Percentiles rank a stretch among this genome's conserved stretches.
phyloP scores from a whole-genome alignment of 148 eudicot genomes.

The Chenopodium album region DNA sequence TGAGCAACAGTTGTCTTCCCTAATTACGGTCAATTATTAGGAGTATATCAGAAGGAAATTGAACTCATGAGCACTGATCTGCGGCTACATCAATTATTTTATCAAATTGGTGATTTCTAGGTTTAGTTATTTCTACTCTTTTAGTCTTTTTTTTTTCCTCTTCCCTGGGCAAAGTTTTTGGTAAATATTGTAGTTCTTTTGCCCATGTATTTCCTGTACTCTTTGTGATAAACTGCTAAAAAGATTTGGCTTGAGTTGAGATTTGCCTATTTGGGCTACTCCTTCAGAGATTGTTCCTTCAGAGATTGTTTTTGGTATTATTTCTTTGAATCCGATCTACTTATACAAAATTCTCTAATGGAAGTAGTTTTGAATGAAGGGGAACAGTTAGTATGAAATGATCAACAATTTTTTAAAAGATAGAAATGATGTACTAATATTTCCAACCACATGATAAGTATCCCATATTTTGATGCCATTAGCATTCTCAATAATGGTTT shows the following conservation, averaged over 20 bases:
- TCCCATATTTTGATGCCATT: too few species aligned
- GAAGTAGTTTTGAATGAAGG: neutral
- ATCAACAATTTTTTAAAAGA: too few species aligned
- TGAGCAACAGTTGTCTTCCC: slow-evolving; percentile 2
- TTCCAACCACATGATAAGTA: too few species aligned
- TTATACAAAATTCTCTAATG: neutral
- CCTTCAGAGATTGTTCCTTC: neutral
- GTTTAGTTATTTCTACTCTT: neutral
- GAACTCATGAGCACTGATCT: neutral
- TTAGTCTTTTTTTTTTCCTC: neutral
- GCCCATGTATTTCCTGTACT: neutral
- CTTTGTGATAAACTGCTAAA: neutral
- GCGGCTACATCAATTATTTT: neutral
- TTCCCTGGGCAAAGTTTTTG: slow-evolving; percentile 14
- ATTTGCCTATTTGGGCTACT: neutral
- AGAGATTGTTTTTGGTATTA: neutral
- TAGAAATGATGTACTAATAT: too few species aligned
- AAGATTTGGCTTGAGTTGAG: neutral
- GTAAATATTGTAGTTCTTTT: slow-evolving; percentile 25
- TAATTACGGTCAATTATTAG: neutral
- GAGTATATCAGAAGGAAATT: slow-evolving; percentile 1
- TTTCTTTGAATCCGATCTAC: neutral
- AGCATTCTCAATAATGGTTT: too few species aligned
- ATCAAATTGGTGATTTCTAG: neutral
- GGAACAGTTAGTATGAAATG: neutral